These are phyloP conservation scores for Trichoderma pleuroti DNA, from an alignment of 2,329 filamentous ascomycete species.

Conservation along the genomic window DNA sequence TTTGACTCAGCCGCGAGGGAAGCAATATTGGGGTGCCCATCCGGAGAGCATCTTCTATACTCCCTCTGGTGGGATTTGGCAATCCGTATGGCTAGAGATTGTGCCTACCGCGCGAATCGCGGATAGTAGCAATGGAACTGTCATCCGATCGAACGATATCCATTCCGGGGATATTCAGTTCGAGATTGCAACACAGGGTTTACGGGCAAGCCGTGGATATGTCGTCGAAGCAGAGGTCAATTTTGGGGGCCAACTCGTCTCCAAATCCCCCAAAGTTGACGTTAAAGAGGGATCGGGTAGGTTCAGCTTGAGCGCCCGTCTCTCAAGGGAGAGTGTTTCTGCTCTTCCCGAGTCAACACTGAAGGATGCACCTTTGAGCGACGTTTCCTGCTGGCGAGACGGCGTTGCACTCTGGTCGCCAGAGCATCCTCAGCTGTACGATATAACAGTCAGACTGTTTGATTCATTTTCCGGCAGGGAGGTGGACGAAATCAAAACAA, in stretches of 20 bases:
- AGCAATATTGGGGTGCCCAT: slow-evolving; percentile 62
- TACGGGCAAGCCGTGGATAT: slow-evolving; percentile 44
- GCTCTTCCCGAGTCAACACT: slow-evolving; percentile 38
- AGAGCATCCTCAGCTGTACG: slow-evolving; percentile 55
- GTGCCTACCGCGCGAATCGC: slow-evolving; percentile 51
- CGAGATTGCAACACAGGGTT: slow-evolving; percentile 46
- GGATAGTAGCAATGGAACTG: slow-evolving; percentile 55
- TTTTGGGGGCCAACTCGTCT: slow-evolving; percentile 47
- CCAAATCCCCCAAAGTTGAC: slow-evolving; percentile 30
- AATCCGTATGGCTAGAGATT: slow-evolving; percentile 54
- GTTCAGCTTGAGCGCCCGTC: slow-evolving; percentile 26
- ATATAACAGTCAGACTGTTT: slow-evolving; percentile 50
- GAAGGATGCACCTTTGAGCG: slow-evolving; percentile 33
- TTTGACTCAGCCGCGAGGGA: slow-evolving; percentile 61
- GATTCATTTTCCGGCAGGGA: slow-evolving; percentile 36
- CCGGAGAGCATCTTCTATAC: slow-evolving; percentile 60
- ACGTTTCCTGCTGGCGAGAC: slow-evolving; percentile 46
- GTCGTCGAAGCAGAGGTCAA: slow-evolving; percentile 52
- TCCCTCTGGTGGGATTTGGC: slow-evolving; percentile 56
- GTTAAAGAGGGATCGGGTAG: not conserved
- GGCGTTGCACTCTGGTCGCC: slow-evolving; percentile 61
- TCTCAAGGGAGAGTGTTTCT: slow-evolving; percentile 41
- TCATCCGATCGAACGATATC: slow-evolving; percentile 54
- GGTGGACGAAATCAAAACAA: slow-evolving; percentile 57
- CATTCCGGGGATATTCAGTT: slow-evolving; percentile 49